phyloP scores from a whole-genome alignment of 1,139 yeast genomes.

The Lodderomyces orthopsilosis region DNA sequence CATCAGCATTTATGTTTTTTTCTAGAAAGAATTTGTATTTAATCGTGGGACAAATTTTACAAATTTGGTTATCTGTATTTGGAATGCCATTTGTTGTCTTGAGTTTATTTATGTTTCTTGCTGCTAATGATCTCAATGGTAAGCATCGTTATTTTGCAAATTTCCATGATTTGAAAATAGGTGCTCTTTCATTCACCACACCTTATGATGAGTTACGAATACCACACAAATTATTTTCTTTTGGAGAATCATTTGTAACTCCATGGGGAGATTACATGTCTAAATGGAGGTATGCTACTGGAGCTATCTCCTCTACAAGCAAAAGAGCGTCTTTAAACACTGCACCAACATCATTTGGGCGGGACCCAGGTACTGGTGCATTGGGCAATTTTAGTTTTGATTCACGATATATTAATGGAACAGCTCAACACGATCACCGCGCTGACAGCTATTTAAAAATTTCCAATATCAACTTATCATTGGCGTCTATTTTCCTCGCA shows the following conservation, averaged over 20 bases:
- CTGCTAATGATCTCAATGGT: slow-evolving; percentile 19
- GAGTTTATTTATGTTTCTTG: slow-evolving; percentile 36
- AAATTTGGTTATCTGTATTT: slow-evolving; percentile 33
- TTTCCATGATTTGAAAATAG: slow-evolving; percentile 16
- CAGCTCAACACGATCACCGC: background rate
- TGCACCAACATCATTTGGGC: background rate
- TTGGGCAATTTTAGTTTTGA: background rate
- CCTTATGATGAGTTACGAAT: slow-evolving; percentile 27
- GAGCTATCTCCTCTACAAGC: background rate
- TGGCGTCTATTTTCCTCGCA: slow-evolving; percentile 33
- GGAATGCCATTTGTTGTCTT: slow-evolving; percentile 47
- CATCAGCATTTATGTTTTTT: slow-evolving; percentile 10
- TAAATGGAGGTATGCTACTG: background rate
- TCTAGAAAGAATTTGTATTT: slow-evolving; percentile 23
- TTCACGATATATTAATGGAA: background rate
- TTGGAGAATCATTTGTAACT: slow-evolving; percentile 4
- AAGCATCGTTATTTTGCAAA: slow-evolving; percentile 16
- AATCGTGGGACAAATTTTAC: slow-evolving; percentile 33
- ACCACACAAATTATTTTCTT: slow-evolving; percentile 15
- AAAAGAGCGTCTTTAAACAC: background rate
- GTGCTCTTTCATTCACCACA: slow-evolving; percentile 26
- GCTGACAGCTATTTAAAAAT: slow-evolving; percentile 6
- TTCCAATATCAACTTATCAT: slow-evolving; percentile 16
- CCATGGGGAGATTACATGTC: background rate
- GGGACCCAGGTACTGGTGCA: background rate